Base-by-base conservation (phyloP, 768 basidiomycete genomes). In the Rhodotorula toruloides region DNA sequence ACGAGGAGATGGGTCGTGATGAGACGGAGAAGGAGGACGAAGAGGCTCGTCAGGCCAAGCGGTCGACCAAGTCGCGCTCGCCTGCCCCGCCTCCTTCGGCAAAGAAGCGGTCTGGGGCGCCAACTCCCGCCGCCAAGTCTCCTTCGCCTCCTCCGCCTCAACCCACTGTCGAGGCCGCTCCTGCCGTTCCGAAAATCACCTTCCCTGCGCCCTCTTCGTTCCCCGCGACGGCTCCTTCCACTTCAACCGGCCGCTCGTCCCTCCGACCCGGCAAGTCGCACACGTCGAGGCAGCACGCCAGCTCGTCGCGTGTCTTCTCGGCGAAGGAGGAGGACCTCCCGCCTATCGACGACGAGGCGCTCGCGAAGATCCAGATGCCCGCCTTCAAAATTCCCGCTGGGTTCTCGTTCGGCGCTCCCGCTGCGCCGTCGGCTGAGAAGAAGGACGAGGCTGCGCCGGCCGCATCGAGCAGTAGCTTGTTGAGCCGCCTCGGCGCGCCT, bases 271-370 rank as follows among this genome's bases (percentile, higher is more conserved):
- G 70, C 62, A 59, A 60, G 48, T 44, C 54, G 14, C 65, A 71
- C 63, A 57, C 62, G 31, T 58, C 55, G 2, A 57, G 70, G 3
- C 44, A 44, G n/a, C 70, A 71, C 63, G 27, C 43, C 11, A 40
- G 62, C 6, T 58, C 54, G 3, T 50, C 59, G 22, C 64, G 63
- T 36, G 70, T 71, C 39, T 71, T 71, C 32, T 54, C 52, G 3
- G 70, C 70, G 17, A 39, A 65, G 7, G 70, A 71, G 59, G 70
- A 71, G 46, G 70, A 71, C 32, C 42, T 71, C 1, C 70, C 70
- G 1, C 70, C 70, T 0, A 43, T 67, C 42, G 63, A 71, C 43
- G 65, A 67, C 32, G 59, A 47, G 7, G 66, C 52, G 29, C 61
- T 67, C 29, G 34, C 43, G 16, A 58, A 62, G 56, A 58, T 67